A percentile compares a stretch with the other conserved stretches of the same genome.
These are phyloP conservation scores for Solanum chmielewskii DNA, from an alignment of 257 asterid species.

Conservation along the genomic window DNA sequence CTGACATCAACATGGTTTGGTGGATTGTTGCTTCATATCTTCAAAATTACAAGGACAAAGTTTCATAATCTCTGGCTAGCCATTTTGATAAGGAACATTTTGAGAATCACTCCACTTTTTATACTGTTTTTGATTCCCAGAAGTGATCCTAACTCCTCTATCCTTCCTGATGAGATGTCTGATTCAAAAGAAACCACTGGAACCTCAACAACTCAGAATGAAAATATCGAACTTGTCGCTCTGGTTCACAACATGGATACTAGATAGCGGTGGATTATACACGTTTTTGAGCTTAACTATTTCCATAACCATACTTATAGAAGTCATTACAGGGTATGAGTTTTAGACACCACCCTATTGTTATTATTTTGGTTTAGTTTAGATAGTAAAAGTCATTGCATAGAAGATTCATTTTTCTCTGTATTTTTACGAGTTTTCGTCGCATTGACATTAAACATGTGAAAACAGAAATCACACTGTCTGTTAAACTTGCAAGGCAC, in stretches of 20 bases:
- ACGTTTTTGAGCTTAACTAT: background rate
- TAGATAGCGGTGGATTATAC: constrained; percentile 13
- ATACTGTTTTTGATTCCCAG: constrained; percentile 57
- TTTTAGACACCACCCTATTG: background rate
- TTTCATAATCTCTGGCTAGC: constrained; percentile 70
- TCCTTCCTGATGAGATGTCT: constrained; percentile 37
- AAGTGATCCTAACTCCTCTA: constrained; percentile 42
- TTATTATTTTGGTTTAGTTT: background rate
- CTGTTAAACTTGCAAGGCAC: background rate
- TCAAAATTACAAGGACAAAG: constrained; percentile 54
- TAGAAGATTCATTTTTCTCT: background rate
- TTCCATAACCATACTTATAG: background rate
- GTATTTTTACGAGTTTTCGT: background rate
- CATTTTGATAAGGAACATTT: constrained; percentile 47
- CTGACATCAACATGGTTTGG: constrained; percentile 87
- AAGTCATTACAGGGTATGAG: background rate
- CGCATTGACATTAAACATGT: background rate
- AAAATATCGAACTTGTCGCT: constrained; percentile 67
- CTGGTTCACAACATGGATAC: constrained; percentile 36
- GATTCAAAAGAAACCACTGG: constrained; percentile 23
- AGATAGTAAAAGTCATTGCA: background rate
- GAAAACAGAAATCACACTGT: background rate
- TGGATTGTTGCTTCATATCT: constrained; percentile 55
- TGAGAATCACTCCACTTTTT: constrained; percentile 54
- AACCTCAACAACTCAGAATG: constrained; percentile 22